Conservation (phyloP, 2,329 filamentous ascomycete genomes). For the Colletotrichum orchidophilum region DNA sequence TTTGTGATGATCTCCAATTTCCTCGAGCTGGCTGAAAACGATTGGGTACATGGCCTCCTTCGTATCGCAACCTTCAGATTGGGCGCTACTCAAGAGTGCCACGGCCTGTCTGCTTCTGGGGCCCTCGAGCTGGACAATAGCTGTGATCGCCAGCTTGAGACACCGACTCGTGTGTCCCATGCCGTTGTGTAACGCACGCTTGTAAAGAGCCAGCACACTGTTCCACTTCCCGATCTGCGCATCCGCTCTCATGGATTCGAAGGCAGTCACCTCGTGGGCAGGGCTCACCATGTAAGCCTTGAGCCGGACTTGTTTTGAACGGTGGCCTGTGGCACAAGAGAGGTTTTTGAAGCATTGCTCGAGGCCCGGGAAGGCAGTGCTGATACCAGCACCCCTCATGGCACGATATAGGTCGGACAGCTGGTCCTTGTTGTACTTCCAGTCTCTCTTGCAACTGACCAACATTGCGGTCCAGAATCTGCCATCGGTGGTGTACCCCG, state of each 20-base stretch:
- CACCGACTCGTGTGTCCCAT: slow-evolving; percentile 51
- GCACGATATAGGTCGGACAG: slow-evolving; percentile 45
- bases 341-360: slow-evolving; percentile 23
- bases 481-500: slow-evolving; percentile 48
- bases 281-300: slow-evolving; percentile 34
- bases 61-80: slow-evolving; percentile 52
- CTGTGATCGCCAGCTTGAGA: slow-evolving; percentile 58
- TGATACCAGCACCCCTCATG: slow-evolving; percentile 41
- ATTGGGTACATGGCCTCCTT: slow-evolving; percentile 50
- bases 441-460: slow-evolving; percentile 46
- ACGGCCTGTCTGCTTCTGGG: slow-evolving; percentile 45
- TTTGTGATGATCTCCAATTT: slow-evolving; percentile 39
- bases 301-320: slow-evolving; percentile 32
- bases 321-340: slow-evolving; percentile 23
- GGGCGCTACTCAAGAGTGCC: slow-evolving; percentile 50
- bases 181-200: slow-evolving; percentile 43
- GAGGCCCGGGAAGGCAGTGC: slow-evolving; percentile 21
- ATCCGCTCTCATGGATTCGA: slow-evolving; percentile 52
- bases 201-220: slow-evolving; percentile 50
- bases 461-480: slow-evolving; percentile 52
- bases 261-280: slow-evolving; percentile 44
- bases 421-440: slow-evolving; percentile 48
- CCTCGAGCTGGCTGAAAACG: slow-evolving; percentile 48
- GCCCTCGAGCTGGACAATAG: slow-evolving; percentile 47
- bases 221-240: slow-evolving; percentile 44